Evolutionary conservation across 192 early-diverging fungal species (phyloP), one percentile per base, ranked within the genome.

Genomic region (Dissophora globulifera): DNA sequence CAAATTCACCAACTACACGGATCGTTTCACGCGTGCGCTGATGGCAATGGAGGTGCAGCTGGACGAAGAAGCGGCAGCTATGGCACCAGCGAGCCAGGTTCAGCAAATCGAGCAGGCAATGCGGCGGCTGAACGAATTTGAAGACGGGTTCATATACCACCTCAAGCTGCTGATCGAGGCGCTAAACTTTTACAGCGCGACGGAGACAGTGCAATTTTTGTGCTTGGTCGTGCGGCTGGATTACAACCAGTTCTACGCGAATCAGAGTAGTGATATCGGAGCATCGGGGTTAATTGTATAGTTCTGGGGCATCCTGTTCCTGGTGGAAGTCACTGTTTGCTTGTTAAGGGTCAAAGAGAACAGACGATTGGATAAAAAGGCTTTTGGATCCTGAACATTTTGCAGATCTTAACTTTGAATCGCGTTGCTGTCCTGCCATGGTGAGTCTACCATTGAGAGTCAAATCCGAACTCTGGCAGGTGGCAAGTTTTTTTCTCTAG

Each of bases 121-220:
- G 30, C 35, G 56, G 10, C 72, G 81, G 26, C 48, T 93, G 13
- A 46, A 62, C 20, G 82, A 86, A 30, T 83, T 89, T 52, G 91
- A 93, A 43, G 78, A 83, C 2, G 74, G 78, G 32, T 95, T 92
- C 67, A 32, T 79, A 4, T 83, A 85, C 47, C 89, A 91, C 60
- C 85, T 95, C 53, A 86, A 87, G 52, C 75, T 85, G 17, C 61
- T 97, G 61, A 88, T 95, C 46, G 88, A 91, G 7, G 89, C 88
- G 6, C 86, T 97, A 7, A 92, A 93, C 66, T 90, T 88, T 79
- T 92, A 88, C 71, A 92, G 91, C 3, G 85, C 89, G 1, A 86
- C 89, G 0, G 89, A 91, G 62, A 84, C 87, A 11, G 76, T 86
- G 9, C 83, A 85, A 49, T 90, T 91, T 59, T 53, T 85, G 31